Evolutionary conservation across 2,329 filamentous ascomycete species (phyloP), one percentile per base, ranked within the genome.

Genomic region (Pezicula neosporulosa): DNA sequence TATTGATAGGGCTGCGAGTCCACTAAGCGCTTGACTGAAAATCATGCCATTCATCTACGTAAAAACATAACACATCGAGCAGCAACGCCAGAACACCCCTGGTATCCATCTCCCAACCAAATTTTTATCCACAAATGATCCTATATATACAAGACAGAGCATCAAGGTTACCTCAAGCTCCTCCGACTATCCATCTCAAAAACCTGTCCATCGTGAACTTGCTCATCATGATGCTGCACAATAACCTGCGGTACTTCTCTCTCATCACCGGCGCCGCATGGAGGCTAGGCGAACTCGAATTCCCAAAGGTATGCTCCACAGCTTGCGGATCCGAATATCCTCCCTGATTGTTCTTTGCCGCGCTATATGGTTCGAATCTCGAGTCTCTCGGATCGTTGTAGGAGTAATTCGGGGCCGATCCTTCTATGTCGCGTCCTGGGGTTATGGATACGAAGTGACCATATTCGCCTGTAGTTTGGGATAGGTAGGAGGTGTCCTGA

Each of bases 361-460:
- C 30, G 12, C 51, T 52, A 35, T 56, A 62, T 2, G 49, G 12
- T 13, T 63, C 57, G 24, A 60, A 60, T 21, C 55, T 39, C 4
- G 54, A 56, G 24, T 60, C 58, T 37, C 54, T 53, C 18, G 43
- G 44, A 44, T 62, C 55, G 21, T 58, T 61, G 19, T 61, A 61
- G 3, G 30, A 33, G 30, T 33, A 33, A 33, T 9, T 33, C 10
- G 30, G 30, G 10, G 30, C 10, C 12, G 30, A 49, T 59, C 44
- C 52, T 49, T 36, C 53, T 37, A 42, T 19, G 36, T 42, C 30
- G 53, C 52, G 30, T 52, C 35, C 35, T 38, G 18, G n/a, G 18
- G 49, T 18, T 21, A 54, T 24, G 36, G 50, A 15, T 9, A n/a
- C 21, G 16, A 44, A 44, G 16, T 44, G 19, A 12, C 42, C 42